These are phyloP conservation scores for Monosporascus sp. DNA, from an alignment of 2,329 filamentous ascomycete genomes.

Conservation along the genomic window DNA sequence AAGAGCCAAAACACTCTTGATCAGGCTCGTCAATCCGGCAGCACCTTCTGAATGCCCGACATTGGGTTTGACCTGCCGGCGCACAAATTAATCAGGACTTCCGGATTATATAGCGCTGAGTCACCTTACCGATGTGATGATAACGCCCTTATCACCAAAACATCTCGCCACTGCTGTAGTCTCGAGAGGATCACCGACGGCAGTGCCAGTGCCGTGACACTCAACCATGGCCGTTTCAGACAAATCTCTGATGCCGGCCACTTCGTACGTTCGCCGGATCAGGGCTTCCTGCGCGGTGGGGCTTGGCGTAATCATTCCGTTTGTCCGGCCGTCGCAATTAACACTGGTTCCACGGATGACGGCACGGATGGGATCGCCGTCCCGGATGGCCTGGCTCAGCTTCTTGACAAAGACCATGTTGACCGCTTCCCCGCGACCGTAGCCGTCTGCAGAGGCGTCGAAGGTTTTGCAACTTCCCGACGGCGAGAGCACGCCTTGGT, in stretches of 20 bases:
- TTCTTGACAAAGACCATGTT: constrained; percentile 41
- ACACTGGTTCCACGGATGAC: constrained; percentile 32
- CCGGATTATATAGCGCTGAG: too few species aligned
- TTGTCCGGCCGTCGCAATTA: constrained; percentile 39
- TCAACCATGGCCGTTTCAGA: constrained; percentile 8
- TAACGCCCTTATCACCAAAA: constrained; percentile 14
- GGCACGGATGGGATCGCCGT: constrained; percentile 38
- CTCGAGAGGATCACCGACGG: constrained; percentile 31
- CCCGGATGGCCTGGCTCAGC: constrained; percentile 40
- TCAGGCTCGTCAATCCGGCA: constrained; percentile 35
- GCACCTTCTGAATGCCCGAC: constrained; percentile 41
- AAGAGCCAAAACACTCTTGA: constrained; percentile 38
- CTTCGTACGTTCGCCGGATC: constrained; percentile 13
- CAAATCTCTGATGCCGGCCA: constrained; percentile 8
- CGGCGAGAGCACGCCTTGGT: not conserved
- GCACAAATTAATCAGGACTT: constrained; percentile 13
- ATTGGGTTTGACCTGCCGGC: constrained; percentile 13
- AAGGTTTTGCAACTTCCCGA: constrained; percentile 28
- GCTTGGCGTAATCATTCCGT: constrained; percentile 13
- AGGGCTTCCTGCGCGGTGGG: constrained; percentile 13
- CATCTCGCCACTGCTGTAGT: constrained; percentile 23
- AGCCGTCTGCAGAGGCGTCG: constrained; percentile 43
- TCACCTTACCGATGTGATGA: constrained; percentile 16
- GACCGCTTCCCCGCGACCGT: constrained; percentile 45
- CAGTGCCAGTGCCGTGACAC: constrained; percentile 31